Conservation (phyloP, 495 filamentous ascomycete genomes). For the Podospora pseudoanserina region DNA sequence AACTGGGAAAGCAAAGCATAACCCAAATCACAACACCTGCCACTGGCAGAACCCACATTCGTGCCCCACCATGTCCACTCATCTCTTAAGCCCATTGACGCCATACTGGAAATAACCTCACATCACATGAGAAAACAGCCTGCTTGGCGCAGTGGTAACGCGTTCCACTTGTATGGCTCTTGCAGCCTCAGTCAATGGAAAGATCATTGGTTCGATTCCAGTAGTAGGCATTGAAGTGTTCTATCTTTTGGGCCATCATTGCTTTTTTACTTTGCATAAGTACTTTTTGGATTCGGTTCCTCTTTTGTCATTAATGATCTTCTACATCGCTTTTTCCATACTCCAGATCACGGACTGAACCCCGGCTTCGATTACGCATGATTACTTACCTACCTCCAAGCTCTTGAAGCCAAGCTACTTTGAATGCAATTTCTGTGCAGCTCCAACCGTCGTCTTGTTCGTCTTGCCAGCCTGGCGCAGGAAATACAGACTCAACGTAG, state of each 20-base stretch:
- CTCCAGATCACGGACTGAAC: too few relatives aligned
- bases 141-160: background rate
- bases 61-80: background rate
- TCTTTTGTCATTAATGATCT: too few relatives aligned
- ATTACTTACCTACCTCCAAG: too few relatives aligned
- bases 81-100: background rate
- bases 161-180: background rate
- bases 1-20: background rate
- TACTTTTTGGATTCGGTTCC: too few relatives aligned
- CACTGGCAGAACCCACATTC: background rate
- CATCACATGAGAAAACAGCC: background rate
- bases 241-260: background rate
- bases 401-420: conserved; percentile 9
- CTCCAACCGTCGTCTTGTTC: conserved; percentile 12
- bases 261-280: too few relatives aligned
- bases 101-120: background rate
- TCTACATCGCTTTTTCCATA: too few relatives aligned
- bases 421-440: conserved; percentile 6
- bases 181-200: background rate
- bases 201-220: background rate
- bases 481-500: conserved; percentile 12
- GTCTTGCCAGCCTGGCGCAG: conserved; percentile 15
- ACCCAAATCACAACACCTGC: background rate
- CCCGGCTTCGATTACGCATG: too few relatives aligned
- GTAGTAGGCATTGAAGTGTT: background rate